Conservation (phyloP, 2,329 filamentous ascomycete species). For the Penicillium vulpinum region DNA sequence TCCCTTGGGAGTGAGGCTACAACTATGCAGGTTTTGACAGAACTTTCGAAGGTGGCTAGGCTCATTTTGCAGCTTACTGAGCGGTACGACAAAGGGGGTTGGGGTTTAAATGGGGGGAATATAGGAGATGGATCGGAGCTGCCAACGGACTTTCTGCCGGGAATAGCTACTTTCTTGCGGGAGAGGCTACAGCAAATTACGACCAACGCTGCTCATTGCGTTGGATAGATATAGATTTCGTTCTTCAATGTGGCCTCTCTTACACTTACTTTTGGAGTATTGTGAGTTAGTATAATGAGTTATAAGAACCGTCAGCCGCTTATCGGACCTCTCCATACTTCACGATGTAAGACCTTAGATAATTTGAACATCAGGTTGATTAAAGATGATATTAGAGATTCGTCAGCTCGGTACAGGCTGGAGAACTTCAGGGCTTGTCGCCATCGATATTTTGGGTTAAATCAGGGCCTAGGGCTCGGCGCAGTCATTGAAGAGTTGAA, state of each 20-base stretch:
- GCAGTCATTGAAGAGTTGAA: neutral
- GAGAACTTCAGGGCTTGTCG: neutral
- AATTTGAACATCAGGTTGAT: neutral
- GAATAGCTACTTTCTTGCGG: neutral
- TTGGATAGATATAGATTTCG: neutral
- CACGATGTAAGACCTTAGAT: neutral
- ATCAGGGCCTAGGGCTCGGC: neutral
- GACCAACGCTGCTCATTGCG: neutral
- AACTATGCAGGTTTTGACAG: slow-evolving; percentile 1
- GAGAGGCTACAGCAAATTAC: slow-evolving; percentile 6
- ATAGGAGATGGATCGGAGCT: neutral
- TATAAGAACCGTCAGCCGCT: neutral
- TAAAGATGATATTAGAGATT: neutral
- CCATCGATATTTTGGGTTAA: neutral
- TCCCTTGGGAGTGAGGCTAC: neutral
- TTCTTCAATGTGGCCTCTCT: neutral
- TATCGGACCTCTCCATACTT: neutral
- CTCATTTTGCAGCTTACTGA: slow-evolving; percentile 12
- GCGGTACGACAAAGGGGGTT: neutral
- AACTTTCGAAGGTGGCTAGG: slow-evolving; percentile 12
- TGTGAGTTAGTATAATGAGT: neutral
- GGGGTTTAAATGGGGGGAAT: neutral
- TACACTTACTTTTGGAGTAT: neutral
- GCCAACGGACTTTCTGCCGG: neutral
- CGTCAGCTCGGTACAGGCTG: neutral